A percentile compares a stretch with the other conserved stretches of the same genome.
Conservation (phyloP, 139 green algal genomes). For the Bryopsis sp. region DNA sequence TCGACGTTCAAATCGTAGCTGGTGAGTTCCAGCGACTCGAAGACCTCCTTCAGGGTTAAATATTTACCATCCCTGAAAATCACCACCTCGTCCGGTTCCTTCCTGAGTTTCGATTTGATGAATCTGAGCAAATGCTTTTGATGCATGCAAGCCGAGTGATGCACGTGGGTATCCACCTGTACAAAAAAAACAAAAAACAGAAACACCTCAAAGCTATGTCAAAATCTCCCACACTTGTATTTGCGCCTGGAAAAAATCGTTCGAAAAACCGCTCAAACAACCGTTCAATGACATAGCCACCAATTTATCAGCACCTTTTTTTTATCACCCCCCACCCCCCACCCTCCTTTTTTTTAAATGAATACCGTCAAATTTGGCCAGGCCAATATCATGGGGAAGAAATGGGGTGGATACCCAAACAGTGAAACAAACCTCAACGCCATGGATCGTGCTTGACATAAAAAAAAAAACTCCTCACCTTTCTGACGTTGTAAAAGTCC, state of each 20-base stretch:
- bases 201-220: conserved; percentile 8
- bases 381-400: too few relatives aligned
- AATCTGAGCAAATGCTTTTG: conserved; percentile 99
- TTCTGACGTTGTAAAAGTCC: conserved; percentile 99
- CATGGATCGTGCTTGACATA: too few relatives aligned
- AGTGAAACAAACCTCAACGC: too few relatives aligned
- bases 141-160: conserved; percentile 98
- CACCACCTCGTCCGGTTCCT: conserved; percentile 93
- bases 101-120: conserved; percentile 97
- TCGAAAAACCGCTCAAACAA: too few relatives aligned
- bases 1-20: conserved; percentile 96
- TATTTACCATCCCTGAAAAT: conserved; percentile 92
- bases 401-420: too few relatives aligned
- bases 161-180: conserved; percentile 95
- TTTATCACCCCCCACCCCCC: too few relatives aligned
- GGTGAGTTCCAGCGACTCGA: conserved; percentile 55
- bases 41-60: conserved; percentile 83
- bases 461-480: conserved; percentile 50
- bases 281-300: too few relatives aligned
- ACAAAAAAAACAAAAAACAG: background rate
- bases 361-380: too few relatives aligned
- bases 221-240: conserved; percentile 6
- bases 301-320: too few relatives aligned
- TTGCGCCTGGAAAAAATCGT: background rate
- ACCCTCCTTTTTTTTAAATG: too few relatives aligned